Base-by-base conservation (phyloP, 768 basidiomycete species). In the Suillus brevipes region DNA sequence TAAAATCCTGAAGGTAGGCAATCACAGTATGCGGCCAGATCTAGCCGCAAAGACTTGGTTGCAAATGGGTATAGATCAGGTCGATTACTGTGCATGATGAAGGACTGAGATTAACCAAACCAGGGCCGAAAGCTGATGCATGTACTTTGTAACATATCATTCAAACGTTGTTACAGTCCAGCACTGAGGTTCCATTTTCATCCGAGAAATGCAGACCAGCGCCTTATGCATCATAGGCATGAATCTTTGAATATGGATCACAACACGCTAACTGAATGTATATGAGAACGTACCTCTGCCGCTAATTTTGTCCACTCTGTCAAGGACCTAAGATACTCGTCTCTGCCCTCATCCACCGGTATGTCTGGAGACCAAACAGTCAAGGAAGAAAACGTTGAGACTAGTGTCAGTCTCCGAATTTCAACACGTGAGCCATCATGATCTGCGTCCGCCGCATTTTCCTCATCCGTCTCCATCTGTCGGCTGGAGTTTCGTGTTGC, bases 321-420 rank as follows among this genome's bases (percentile, higher is more conserved):
- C 66, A 94, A 71, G 3, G 88, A 78, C 18, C 90, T 81, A 55
- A 83, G 74, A 73, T 94, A 94, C 69, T 92, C 91, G 70, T 94
- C 92, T 47, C 77, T 81, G 4, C 82, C 84, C 60, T 87, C 87
- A 66, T 93, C 88, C 1, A 90, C 85, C 0, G 86, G 84, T 25
- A 84, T 82, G 74, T 94, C 93, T 5, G 89, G 83, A 64, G 87
- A 81, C 92, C 92, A 94, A 28, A 94, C 72, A n/a, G 85, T 84
- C 67, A 94, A 85, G 1, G 85, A 86, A 3, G 83, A 79, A 71
- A 94, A 94, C 56, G 79, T 81, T 0, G 84, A 82, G 3, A 78
- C 76, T 5, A 89, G 83, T 8, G 77, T 70, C 63, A 91, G 74
- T 13, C 68, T 75, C 53, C 79, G 80, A 25, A 71, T 72, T 23